Base-by-base conservation (phyloP, 495 filamentous ascomycete genomes). In the Lophium mytilinum region DNA sequence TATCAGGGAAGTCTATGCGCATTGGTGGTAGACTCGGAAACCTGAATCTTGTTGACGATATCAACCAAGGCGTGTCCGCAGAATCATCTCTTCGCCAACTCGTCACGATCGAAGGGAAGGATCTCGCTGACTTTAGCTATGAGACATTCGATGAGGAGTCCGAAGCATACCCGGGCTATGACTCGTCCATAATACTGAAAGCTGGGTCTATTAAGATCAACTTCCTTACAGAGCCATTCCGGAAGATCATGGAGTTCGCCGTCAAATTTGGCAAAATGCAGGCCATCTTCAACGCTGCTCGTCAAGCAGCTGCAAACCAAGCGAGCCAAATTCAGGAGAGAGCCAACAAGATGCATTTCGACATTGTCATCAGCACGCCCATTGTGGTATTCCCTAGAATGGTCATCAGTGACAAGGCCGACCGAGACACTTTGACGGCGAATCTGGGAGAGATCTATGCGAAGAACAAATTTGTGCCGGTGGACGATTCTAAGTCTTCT, bases 191-290 rank as follows among this genome's bases (percentile, higher is more conserved):
- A 34, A 90, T 83, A 67, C 72, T 98, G 12, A 82, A 90, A 21
- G 90, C 93, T 33, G 93, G 90, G 5, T 97, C 93, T 0, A 85
- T 98, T 68, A 96, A 93, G 70, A 77, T 98, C 68, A 96, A 96
- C 67, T 97, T 98, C 67, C 69, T 96, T 8, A 90, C 95, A 61
- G 93, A 97, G 68, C 93, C 93, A 4, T 97, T 96, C 74, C 86
- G 94, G 41, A 97, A 97, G 72, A 98, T 98, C 57, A 88, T 97
- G 72, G 88, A 95, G 66, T 98, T 97, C 71, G 76, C 90, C 33
- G 88, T 98, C 64, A 98, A 98, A 63, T 98, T 98, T 66, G 93
- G 93, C 55, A 95, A 95, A 72, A 98, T 98, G 93, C 93, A 97
- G 71, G 90, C 93, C 19, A 90, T 98, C 47, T 97, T 95, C 78